phyloP scores from a whole-genome alignment of 768 basidiomycete genomes.

The Termitomyces sp. region DNA sequence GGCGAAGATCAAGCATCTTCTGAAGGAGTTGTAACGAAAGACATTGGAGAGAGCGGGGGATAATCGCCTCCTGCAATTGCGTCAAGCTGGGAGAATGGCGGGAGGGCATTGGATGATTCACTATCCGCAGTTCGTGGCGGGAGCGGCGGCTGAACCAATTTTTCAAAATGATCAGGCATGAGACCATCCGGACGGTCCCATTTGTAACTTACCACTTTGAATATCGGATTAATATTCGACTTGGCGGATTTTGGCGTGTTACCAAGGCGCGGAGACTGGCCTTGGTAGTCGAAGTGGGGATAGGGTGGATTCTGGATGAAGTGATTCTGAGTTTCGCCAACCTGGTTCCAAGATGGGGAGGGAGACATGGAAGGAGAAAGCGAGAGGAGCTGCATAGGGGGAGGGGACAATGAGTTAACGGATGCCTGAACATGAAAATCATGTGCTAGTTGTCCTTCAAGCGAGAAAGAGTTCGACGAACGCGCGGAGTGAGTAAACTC shows the following conservation, averaged over 20 bases:
- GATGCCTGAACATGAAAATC: constrained; percentile 73
- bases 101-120: constrained; percentile 19
- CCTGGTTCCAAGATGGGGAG: constrained; percentile 49
- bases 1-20: constrained; percentile 36
- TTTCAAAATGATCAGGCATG: constrained; percentile 26
- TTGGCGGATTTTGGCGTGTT: constrained; percentile 61
- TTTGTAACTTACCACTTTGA: constrained; percentile 77
- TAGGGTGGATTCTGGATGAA: constrained; percentile 28
- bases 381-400: constrained; percentile 69
- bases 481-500: constrained; percentile 70
- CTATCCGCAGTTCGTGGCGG: constrained; percentile 36
- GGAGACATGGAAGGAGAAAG: constrained; percentile 61
- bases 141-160: constrained; percentile 45
- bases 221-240: constrained; percentile 78
- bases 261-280: constrained; percentile 57
- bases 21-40: constrained; percentile 43
- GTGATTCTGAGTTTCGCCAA: constrained; percentile 29
- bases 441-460: constrained; percentile 69
- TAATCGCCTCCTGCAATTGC: constrained; percentile 78
- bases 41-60: constrained; percentile 71
- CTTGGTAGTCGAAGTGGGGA: constrained; percentile 44
- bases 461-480: constrained; percentile 74
- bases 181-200: constrained; percentile 31
- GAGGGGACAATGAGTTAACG: constrained; percentile 66
- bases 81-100: constrained; percentile 74